phyloP scores from a whole-genome alignment of 1,284 basidiomycete species.

The Cutaneotrichosporon sp. region DNA sequence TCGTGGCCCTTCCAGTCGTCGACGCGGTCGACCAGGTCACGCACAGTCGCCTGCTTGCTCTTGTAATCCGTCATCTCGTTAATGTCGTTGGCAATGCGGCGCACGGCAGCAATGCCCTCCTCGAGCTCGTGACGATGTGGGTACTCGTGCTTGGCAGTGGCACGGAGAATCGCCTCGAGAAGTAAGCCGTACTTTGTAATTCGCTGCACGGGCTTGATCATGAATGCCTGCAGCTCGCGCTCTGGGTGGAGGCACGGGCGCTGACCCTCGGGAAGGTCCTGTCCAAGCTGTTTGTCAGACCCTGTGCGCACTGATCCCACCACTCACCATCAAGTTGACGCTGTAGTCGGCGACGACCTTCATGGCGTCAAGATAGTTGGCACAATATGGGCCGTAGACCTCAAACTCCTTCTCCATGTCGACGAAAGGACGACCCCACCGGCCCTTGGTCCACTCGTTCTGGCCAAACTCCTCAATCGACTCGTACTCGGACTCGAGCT shows the following conservation, averaged over 20 bases:
- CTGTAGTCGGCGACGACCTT: constrained; percentile 80
- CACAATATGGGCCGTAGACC: constrained; percentile 96
- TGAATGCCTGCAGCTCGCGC: constrained; percentile 73
- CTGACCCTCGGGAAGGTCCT: constrained; percentile 29
- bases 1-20: constrained; percentile 99
- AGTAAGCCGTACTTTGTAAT: constrained; percentile 71
- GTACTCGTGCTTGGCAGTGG: constrained; percentile 53
- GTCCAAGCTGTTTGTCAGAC: constrained; percentile 23
- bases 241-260: constrained; percentile 43
- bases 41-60: constrained; percentile 67
- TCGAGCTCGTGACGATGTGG: constrained; percentile 75
- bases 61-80: constrained; percentile 86
- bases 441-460: constrained; percentile 72
- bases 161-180: constrained; percentile 50
- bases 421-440: constrained; percentile 77
- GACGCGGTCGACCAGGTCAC: constrained; percentile 80
- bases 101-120: constrained; percentile 75
- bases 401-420: constrained; percentile 80
- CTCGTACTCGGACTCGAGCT: constrained; percentile 69
- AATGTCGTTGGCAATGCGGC: constrained; percentile 90
- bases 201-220: constrained; percentile 72
- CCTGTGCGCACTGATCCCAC: too few species aligned
- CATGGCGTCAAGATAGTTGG: constrained; percentile 84
- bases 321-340: constrained; percentile 70
- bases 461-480: constrained; percentile 55